Evolutionary conservation across 208 protist genomes (phyloP).

Genomic region (Angomonas deanei): DNA sequence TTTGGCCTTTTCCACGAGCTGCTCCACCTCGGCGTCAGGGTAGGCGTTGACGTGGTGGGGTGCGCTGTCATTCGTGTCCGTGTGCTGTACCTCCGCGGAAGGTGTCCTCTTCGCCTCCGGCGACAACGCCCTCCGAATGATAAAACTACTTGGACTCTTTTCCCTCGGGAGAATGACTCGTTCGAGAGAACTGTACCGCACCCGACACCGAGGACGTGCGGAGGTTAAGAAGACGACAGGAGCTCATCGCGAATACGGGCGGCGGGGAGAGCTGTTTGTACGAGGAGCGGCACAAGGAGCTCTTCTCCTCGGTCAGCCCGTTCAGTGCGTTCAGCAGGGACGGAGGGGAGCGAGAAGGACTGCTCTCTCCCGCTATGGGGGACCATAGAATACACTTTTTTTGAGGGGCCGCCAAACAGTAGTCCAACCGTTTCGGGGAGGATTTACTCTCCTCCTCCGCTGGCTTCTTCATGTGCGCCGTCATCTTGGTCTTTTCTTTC

Average conservation of each 20-base stretch:
- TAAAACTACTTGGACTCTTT: no score
- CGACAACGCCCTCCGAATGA: no score
- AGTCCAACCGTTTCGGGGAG: not conserved
- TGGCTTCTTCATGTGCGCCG: no score
- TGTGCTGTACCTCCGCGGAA: not conserved
- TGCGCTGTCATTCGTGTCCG: not conserved
- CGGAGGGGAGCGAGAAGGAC: not conserved
- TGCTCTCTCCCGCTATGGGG: not conserved
- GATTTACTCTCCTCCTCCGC: no score
- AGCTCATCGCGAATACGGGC: not conserved
- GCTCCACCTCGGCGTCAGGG: not conserved
- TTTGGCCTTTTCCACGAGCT: not conserved
- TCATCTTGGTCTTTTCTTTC: conserved; percentile 20
- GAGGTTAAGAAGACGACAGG: no score
- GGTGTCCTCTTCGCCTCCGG: not conserved
- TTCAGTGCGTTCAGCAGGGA: not conserved
- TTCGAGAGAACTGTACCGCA: no score
- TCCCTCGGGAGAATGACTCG: no score
- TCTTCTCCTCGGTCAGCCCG: not conserved
- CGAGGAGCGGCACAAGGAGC: not conserved
- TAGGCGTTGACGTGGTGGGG: not conserved
- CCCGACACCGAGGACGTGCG: no score
- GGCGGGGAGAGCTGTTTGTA: not conserved
- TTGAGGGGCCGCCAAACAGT: not conserved
- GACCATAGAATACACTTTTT: not conserved